phyloP scores from a whole-genome alignment of 768 basidiomycete genomes.

The Rhizopogon vulgaris region DNA sequence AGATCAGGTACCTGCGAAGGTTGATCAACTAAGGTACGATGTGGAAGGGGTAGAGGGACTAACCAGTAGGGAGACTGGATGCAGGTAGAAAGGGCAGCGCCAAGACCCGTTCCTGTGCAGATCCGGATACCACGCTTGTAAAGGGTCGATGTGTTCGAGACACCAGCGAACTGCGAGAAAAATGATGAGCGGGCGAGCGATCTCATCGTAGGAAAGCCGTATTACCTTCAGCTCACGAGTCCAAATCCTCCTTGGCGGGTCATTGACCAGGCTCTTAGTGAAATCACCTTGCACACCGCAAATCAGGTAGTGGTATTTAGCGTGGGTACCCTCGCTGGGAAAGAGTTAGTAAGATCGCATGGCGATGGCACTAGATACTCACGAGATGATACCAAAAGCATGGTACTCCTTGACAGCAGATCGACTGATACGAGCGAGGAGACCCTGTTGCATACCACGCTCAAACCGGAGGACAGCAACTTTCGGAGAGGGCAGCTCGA shows the following conservation, averaged over 20 bases:
- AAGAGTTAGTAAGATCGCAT: constrained; percentile 5
- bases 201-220: constrained; percentile 3
- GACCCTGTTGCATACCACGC: constrained; percentile 81
- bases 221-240: constrained; percentile 72
- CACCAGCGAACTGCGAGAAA: constrained; percentile 56
- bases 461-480: constrained; percentile 75
- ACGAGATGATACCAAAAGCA: constrained; percentile 77
- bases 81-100: constrained; percentile 72
- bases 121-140: constrained; percentile 77
- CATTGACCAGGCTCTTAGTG: constrained; percentile 61
- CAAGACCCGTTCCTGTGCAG: constrained; percentile 79
- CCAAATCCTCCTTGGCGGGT: constrained; percentile 69
- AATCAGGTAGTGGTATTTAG: constrained; percentile 76
- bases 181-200: not conserved
- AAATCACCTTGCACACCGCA: constrained; percentile 82
- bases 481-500: constrained; percentile 80
- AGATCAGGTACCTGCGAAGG: constrained; percentile 63
- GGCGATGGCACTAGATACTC: constrained; percentile 16
- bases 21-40: constrained; percentile 1
- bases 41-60: constrained; percentile 12
- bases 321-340: constrained; percentile 60
- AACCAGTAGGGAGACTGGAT: constrained; percentile 70
- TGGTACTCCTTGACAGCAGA: constrained; percentile 76
- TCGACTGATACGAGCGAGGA: constrained; percentile 69
- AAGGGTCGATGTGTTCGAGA: constrained; percentile 72